Conservation (phyloP, 1,284 basidiomycete genomes). For the Ganoderma lingzhi region DNA sequence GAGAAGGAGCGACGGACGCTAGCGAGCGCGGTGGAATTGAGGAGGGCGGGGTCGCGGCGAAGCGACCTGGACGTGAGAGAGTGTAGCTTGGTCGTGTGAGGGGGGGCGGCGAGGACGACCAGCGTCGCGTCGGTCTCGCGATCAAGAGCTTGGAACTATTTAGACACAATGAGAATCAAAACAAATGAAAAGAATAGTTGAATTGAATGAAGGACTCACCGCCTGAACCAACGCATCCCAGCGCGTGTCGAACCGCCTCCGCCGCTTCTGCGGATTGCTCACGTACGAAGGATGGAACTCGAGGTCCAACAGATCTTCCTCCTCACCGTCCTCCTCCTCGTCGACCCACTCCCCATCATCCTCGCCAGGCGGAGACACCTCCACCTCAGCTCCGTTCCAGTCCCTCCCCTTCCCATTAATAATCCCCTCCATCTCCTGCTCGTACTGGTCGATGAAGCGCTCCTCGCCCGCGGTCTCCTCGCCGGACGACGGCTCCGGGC, state of each 20-base stretch:
- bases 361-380: constrained; percentile 25
- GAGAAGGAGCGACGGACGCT: constrained; percentile 64
- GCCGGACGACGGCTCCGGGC: constrained; percentile 70
- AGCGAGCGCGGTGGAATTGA: constrained; percentile 56
- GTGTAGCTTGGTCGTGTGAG: constrained; percentile 71
- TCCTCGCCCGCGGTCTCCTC: constrained; percentile 65
- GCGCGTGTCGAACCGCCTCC: constrained; percentile 73
- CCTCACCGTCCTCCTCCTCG: constrained; percentile 72
- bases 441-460: constrained; percentile 53
- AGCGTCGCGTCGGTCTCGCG: constrained; percentile 82
- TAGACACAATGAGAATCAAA: constrained; percentile 24
- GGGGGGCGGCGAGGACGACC: constrained; percentile 75
- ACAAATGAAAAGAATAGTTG: neutral
- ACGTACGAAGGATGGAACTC: constrained; percentile 80
- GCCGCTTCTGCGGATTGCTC: constrained; percentile 68
- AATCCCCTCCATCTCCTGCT: constrained; percentile 45
- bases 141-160: constrained; percentile 78
- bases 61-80: constrained; percentile 71
- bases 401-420: constrained; percentile 29
- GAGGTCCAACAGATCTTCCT: constrained; percentile 74
- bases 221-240: constrained; percentile 79
- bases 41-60: constrained; percentile 58
- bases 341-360: constrained; percentile 75
- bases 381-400: constrained; percentile 28
- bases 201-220: constrained; percentile 49